These are phyloP conservation scores for Nothomitra cinnamomea DNA, from an alignment of 2,329 filamentous ascomycete species.

Conservation along the genomic window DNA sequence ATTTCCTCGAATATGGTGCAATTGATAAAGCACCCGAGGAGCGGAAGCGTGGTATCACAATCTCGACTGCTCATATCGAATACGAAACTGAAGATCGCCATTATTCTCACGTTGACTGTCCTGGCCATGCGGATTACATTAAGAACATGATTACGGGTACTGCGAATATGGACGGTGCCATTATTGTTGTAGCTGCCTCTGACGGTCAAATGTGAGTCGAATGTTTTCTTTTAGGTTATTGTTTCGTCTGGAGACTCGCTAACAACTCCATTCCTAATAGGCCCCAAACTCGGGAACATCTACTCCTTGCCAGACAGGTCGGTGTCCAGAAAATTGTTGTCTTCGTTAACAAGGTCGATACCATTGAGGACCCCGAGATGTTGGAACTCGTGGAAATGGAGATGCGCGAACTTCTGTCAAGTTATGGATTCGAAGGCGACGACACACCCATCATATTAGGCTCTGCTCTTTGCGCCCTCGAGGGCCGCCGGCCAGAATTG, in stretches of 20 bases:
- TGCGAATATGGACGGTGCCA: constrained; percentile 97
- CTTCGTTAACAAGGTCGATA: constrained; percentile 99
- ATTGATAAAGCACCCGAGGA: constrained; percentile 99
- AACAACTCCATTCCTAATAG: constrained; percentile 17
- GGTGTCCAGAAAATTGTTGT: constrained; percentile 97
- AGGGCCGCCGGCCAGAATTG: constrained; percentile 74
- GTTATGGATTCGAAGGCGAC: constrained; percentile 95
- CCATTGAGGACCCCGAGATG: constrained; percentile 96
- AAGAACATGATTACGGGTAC: constrained; percentile 99
- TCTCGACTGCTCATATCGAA: constrained; percentile 96
- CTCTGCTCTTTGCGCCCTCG: constrained; percentile 86
- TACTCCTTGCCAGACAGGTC: constrained; percentile 93
- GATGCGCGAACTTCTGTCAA: constrained; percentile 89
- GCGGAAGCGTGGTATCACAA: constrained; percentile 99
- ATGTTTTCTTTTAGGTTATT: neutral
- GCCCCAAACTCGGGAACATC: constrained; percentile 95
- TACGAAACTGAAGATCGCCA: constrained; percentile 87
- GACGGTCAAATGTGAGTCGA: constrained; percentile 77
- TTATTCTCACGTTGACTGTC: constrained; percentile 99
- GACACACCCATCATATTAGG: constrained; percentile 95
- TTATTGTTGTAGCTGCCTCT: constrained; percentile 95
- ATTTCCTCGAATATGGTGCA: constrained; percentile 89
- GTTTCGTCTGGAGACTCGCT: neutral
- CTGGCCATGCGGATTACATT: constrained; percentile 99
- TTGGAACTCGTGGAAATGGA: constrained; percentile 99